Evolutionary conservation across 1,284 basidiomycete species (phyloP), one percentile per base, ranked within the genome.

Genomic region (Ceratobasidium sp.): DNA sequence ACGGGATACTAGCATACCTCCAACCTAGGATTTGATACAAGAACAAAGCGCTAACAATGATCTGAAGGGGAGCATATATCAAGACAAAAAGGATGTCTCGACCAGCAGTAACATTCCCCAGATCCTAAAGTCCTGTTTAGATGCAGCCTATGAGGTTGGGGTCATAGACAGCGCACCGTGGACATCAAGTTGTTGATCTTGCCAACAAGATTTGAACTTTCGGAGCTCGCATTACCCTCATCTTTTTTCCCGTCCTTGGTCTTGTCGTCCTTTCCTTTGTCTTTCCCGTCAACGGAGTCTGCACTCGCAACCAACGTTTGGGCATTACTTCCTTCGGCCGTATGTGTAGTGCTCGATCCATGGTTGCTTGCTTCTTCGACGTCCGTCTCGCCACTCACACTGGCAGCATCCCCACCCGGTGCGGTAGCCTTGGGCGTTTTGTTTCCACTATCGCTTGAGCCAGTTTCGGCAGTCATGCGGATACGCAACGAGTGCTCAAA

Each of bases 401-500:
- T 81, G 79, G 65, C 36, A 9, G 64, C 46, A n/a, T n/a, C n/a
- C n/a, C 70, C 58, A 14, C 57, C 57, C 8, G 60, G 34, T 12
- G 55, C 64, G 14, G 52, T 41, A 23, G 60, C 48, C 71, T 78
- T 79, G 36, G 46, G 39, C 9, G 46, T 41, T 28, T 55, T 43
- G 48, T 16, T 28, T 23, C 52, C 30, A n/a, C 34, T 43, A 1
- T 52, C 64, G 10, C 39, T 26, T 8, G 30, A 28, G 30, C 26
- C 62, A 14, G 57, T 55, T 39, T 70, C 67, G 8, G 67, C 43
- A n/a, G 59, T 55, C 80, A 91, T 84, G n/a, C 90, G 84, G 50
- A 92, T 86, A 46, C 89, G 85, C 2, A 92, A 81, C 1, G 89
- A 82, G 76, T 92, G 90, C 73, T 91, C 88, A 76, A 92, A 91